Base-by-base conservation (phyloP, 2,329 filamentous ascomycete genomes). In the Botrytis elliptica region DNA sequence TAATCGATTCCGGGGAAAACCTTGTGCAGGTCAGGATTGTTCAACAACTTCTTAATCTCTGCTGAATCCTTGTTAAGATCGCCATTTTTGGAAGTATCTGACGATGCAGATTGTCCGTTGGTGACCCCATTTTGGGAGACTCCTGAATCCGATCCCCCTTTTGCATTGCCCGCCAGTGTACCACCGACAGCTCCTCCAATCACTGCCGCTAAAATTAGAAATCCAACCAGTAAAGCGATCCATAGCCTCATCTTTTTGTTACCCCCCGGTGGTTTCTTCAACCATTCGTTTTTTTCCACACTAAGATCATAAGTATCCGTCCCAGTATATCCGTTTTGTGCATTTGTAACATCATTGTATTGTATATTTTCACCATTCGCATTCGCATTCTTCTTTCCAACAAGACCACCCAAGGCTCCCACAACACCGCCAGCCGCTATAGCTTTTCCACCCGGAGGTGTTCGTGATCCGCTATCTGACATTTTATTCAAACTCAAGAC, bases 1-100 rank as follows among this genome's bases (percentile, higher is more conserved):
- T 98, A 98, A 83, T 98, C 95, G 84, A 98, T 93, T 40, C 94
- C 95, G 0, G 94, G 93, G 82, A 98, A 98, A 3, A 98, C 94
- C 82, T 94, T 97, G 86, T 97, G 94, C 38, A 98, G 86, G 76
- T 94, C 84, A 0, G 86, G 81, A 82, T 97, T 97, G 84, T 92
- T 91, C 85, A 98, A 86, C 22, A 98, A 86, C 5, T 86, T 86
- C 84, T 97, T 88, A 83, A 98, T 97, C 83, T 97, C 92, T 1
- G 84, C 77, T 14, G 93, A 97, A 82, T 95, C 85, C 81, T 91
- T 90, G 82, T 86, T 84, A 10, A 97, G 87, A 76, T 95, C 92
- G 60, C 91, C 90, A 78, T 93, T 93, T 72, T 85, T 82, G 20
- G 84, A 81, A 0, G 83, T 80, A 80, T 95, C 92, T n/a, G 88